Conservation (phyloP, 176 grass and related monocot genomes). For the Carex kokanica region DNA sequence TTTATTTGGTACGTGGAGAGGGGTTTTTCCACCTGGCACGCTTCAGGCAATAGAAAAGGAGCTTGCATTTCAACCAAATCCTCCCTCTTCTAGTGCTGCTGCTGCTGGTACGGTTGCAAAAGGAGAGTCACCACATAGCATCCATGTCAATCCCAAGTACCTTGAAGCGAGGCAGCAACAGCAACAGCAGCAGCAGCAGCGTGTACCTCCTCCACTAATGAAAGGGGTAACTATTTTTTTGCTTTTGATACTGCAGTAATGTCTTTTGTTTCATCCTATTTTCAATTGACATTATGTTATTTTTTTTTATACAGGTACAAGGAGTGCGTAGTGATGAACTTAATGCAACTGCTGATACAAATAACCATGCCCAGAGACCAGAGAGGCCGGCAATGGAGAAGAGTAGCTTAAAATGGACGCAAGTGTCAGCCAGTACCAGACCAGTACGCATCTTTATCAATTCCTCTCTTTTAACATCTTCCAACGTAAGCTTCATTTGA, state of each 20-base stretch:
- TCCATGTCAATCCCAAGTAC: constrained; percentile 99
- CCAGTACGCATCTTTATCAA: background rate
- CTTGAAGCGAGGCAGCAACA: constrained; percentile 77
- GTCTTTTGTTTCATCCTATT: background rate
- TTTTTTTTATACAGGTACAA: constrained; percentile 18
- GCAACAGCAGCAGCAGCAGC: constrained; percentile 62
- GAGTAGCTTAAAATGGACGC: constrained; percentile 27
- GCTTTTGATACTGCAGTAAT: background rate
- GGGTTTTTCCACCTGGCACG: constrained; percentile 66
- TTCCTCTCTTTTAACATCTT: background rate
- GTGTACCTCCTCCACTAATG: background rate
- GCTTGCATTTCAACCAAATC: constrained; percentile 62
- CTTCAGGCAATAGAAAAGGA: constrained; percentile 91
- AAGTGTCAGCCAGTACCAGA: constrained; percentile 27
- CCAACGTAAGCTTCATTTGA: background rate
- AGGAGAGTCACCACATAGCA: constrained; percentile 58
- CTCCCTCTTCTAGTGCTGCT: constrained; percentile 9
- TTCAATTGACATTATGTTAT: background rate
- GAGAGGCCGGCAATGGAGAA: constrained; percentile 19
- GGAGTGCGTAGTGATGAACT: constrained; percentile 2
- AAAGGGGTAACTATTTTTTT: constrained; percentile 3
- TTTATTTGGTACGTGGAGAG: constrained; percentile 99
- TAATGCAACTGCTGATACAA: constrained; percentile 14
- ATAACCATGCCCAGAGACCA: background rate
- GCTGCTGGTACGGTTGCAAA: constrained; percentile 5